Evolutionary conservation across 179 eudicot genomes (phyloP), one percentile per base, ranked within the genome.

Genomic region (Beta lomatogona): DNA sequence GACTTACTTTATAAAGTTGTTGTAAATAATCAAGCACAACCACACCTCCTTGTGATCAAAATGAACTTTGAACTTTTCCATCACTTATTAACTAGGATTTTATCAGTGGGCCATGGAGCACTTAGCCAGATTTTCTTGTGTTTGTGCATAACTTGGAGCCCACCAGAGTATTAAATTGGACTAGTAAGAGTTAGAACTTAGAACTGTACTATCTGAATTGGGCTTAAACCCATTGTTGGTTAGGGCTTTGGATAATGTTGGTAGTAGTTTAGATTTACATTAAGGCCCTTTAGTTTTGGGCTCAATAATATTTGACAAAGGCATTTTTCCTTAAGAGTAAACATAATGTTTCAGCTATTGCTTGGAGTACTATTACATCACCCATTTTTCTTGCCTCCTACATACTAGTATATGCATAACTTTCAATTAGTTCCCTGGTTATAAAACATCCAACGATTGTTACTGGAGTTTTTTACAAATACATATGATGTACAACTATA

Each of bases 111-210:
- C 87, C 87, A 81, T 10, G 84, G 84, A 8, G 81, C 76, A 19
- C 1, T 73, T 13, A 60, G 41, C 84, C 87, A 81, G 13, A 48
- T 21, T 11, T 36, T 67, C 22, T 81, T 36, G 44, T 72, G 65
- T 77, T 73, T 77, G 84, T 78, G 84, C 79, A 84, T 58, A 14
- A 60, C 84, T 73, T 81, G 84, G 16, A 84, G 84, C 48, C 82
- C 82, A 2, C 80, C 82, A 3, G 41, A 54, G 87, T 65, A 0
- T 60, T 77, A 31, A 84, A 73, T 59, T 84, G 82, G 58, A 81
- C 73, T 9, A 84, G 82, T 0, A 31, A 81, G 41, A 54, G 87
- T 65, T 1, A 84, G n/a, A n/a, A n/a, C n/a, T n/a, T n/a, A n/a
- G 82, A 12, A 63, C 73, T 60, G 73, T 77, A 0, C 68, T 48